Percentiles rank a stretch among this genome's conserved stretches.
Conservation (phyloP, 768 basidiomycete species). For the Tulasnella sp. region DNA sequence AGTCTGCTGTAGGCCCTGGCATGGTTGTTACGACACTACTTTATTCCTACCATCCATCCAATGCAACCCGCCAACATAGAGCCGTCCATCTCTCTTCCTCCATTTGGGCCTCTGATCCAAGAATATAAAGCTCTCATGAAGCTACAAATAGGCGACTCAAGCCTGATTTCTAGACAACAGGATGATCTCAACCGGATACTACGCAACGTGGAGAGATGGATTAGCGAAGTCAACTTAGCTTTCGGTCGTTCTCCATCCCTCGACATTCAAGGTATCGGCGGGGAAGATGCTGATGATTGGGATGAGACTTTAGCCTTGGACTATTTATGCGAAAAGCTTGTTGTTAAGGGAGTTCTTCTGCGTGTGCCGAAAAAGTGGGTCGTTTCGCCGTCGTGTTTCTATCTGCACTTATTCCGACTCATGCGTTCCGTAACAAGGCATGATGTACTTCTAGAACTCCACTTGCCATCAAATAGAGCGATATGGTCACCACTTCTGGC, state of each 20-base stretch:
- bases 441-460: constrained; percentile 29
- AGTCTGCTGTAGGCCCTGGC: constrained; percentile 47
- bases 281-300: constrained; percentile 34
- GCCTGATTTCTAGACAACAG: constrained; percentile 42
- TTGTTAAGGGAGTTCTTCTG: constrained; percentile 65
- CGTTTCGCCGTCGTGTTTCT: neutral
- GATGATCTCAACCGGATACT: constrained; percentile 40
- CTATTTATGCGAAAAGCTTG: constrained; percentile 50
- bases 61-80: constrained; percentile 24
- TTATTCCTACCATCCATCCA: constrained; percentile 45
- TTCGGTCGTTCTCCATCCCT: constrained; percentile 29
- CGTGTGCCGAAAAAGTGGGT: constrained; percentile 76
- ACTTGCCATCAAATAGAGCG: constrained; percentile 42
- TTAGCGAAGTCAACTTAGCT: constrained; percentile 59
- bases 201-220: constrained; percentile 66
- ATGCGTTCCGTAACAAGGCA: neutral
- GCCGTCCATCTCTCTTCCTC: constrained; percentile 34
- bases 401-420: constrained; percentile 4
- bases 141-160: constrained; percentile 50
- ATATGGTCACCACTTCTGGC: constrained; percentile 58
- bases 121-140: constrained; percentile 65
- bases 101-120: constrained; percentile 57
- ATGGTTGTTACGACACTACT: constrained; percentile 82
- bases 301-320: constrained; percentile 63
- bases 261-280: constrained; percentile 30